Evolutionary conservation across 176 grass and related monocot species (phyloP), one percentile per base, ranked within the genome.

Genomic region (Oryza brachyantha): DNA sequence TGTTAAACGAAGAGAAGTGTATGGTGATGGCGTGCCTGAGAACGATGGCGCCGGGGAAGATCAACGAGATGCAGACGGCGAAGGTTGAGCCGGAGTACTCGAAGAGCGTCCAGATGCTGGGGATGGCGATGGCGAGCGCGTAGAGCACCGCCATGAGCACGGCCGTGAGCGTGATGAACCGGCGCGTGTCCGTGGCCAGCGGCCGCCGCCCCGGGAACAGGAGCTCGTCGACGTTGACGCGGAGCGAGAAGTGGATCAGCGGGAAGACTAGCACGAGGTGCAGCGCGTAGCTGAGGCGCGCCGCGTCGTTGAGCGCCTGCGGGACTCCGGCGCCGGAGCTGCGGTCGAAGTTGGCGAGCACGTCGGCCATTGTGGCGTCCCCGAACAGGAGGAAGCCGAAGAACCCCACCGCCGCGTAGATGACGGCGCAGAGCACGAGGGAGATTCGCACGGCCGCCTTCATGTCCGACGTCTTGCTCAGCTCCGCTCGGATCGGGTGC

Each of bases 211-310:
- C 60, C 0, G 83, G 80, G 81, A 98, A 98, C 66, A 98, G 61
- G 5, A 98, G 86, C 85, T 91, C 90, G 58, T 94, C 96, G 63
- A 98, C 76, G 74, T 93, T 98, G 73, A 98, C 35, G 41, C 96
- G 69, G 39, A 98, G 81, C 22, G 96, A 88, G 85, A 90, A 98
- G 79, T 91, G 68, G 38, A 98, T 85, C 58, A 98, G 82, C 24
- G 96, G 96, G 90, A 98, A 98, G 7, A 94, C 92, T 13, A 98
- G 90, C 35, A 94, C 82, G 64, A 94, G 75, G 82, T 98, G 96
- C 31, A 98, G 83, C 41, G 86, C 92, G 77, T 98, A 98, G 85
- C 90, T 94, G 79, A 98, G 83, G 13, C 96, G 92, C 37, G 93
- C 96, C 3, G 75, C 82, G 74, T 94, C 92, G 75, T 98, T 89